A percentile compares a stretch with the other conserved stretches of the same genome.
These are phyloP conservation scores for Botrytis galanthina DNA, from an alignment of 2,329 filamentous ascomycete genomes.

Conservation along the genomic window DNA sequence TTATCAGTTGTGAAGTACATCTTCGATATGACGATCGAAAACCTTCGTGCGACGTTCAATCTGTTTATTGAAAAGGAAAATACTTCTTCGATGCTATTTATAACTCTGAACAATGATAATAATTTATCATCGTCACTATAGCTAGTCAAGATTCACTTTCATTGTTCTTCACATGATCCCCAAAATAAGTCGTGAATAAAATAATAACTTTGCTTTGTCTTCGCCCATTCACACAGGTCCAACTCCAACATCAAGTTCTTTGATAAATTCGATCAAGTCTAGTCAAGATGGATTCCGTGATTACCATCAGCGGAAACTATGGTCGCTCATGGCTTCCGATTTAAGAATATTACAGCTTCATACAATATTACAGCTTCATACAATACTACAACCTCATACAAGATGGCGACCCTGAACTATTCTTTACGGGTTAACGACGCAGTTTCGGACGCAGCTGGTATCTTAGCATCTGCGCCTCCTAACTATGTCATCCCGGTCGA, in stretches of 20 bases:
- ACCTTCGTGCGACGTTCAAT: not conserved
- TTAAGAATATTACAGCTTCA: not conserved
- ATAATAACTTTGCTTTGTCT: slow-evolving; percentile 6
- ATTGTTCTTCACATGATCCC: slow-evolving; percentile 9
- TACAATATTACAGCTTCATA: not conserved
- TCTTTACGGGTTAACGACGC: not conserved
- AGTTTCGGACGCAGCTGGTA: not conserved
- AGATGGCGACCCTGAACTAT: not conserved
- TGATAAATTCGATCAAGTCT: not conserved
- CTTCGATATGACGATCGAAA: not conserved
- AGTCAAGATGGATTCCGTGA: not conserved
- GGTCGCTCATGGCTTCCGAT: not conserved
- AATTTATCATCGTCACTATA: not conserved
- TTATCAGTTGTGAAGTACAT: not conserved
- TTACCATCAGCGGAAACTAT: not conserved
- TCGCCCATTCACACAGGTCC: slow-evolving; percentile 7
- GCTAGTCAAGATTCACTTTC: not conserved
- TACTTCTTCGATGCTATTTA: not conserved
- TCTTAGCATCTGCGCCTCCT: not conserved
- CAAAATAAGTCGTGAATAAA: slow-evolving; percentile 3
- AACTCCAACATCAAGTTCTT: not conserved
- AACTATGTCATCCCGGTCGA: not conserved
- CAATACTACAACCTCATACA: not conserved
- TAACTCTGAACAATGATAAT: not conserved
- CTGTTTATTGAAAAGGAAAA: not conserved